Conservation (phyloP, 2,329 filamentous ascomycete genomes). For the Aspergillus carbonarius region DNA sequence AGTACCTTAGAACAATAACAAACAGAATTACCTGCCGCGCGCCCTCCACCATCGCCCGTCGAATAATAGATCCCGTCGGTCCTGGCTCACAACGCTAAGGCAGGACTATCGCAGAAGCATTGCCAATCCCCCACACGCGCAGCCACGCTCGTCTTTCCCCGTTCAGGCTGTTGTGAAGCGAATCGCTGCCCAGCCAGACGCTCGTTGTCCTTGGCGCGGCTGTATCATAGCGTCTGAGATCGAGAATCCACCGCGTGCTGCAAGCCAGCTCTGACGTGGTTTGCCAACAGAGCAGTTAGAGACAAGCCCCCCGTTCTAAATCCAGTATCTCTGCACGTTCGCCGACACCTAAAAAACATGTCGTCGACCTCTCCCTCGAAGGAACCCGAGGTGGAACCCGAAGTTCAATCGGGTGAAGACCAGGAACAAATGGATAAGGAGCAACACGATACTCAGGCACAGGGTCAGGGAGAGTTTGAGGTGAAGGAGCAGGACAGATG, state of each 20-base stretch:
- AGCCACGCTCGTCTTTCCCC: slow-evolving; percentile 22
- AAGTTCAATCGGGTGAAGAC: slow-evolving; percentile 86
- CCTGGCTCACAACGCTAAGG: slow-evolving; percentile 29
- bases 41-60: slow-evolving; percentile 13
- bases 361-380: slow-evolving; percentile 94
- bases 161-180: slow-evolving; percentile 37
- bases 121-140: slow-evolving; percentile 33
- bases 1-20: slow-evolving; percentile 5
- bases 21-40: slow-evolving; percentile 18
- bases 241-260: slow-evolving; percentile 27
- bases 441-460: slow-evolving; percentile 63
- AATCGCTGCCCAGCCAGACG: slow-evolving; percentile 40
- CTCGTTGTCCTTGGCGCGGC: slow-evolving; percentile 24
- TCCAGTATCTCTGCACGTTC: slow-evolving; percentile 35
- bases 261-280: slow-evolving; percentile 46
- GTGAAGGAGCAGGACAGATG: slow-evolving; percentile 99
- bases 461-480: slow-evolving; percentile 86
- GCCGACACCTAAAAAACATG: slow-evolving; percentile 69
- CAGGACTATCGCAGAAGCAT: slow-evolving; percentile 26
- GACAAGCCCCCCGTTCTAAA: slow-evolving; percentile 35
- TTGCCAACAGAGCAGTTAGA: slow-evolving; percentile 42
- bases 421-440: slow-evolving; percentile 84
- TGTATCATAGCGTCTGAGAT: slow-evolving; percentile 25
- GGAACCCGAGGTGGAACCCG: slow-evolving; percentile 83
- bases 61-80: slow-evolving; percentile 24